Evolutionary conservation across 129 eudicot genomes (phyloP), one percentile per base, ranked within the genome.

Genomic region (Helianthus tuberosus): DNA sequence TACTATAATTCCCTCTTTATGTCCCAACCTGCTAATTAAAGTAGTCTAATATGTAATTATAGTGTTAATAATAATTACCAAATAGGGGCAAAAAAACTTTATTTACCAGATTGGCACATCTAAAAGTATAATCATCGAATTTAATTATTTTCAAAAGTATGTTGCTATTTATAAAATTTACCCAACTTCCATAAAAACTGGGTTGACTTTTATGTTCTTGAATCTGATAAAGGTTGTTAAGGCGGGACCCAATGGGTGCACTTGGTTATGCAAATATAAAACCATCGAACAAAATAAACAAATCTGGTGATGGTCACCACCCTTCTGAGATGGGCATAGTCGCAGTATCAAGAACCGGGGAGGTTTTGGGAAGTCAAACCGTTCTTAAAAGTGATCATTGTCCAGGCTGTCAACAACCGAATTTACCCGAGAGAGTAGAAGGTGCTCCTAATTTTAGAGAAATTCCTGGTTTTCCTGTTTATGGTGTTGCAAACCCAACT

Each of bases 161-260:
- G 60, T 53, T 53, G 13, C 10, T 9, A 52, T 49, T 2, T 27
- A 68, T 2, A 47, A 25, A 68, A 20, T 17, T 23, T 55, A 20
- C 62, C 32, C 13, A 2, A 17, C 13, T 55, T 17, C 11, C 35
- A 29, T 13, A 60, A 63, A 63, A 36, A 51, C 62, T 72, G 67
- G 41, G 9, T 43, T n/a, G 68, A 39, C n/a, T 43, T 47, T 46
- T 29, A 73, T 29, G 59, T 51, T 64, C 17, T 53, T 60, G 54
- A 69, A 60, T 60, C 52, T 63, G 60, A 64, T 80, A 75, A 88
- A 93, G 98, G 86, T 78, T 93, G 85, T 79, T 93, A 62, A 86
- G 98, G 77, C 84, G 98, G 88, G 92, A 93, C 83, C 97, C 98
- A 72, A 90, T 90, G 98, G 96, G 98, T 50, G 98, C 98, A 27